Conservation (phyloP, 176 grass and related monocot genomes). For the Lolium rigidum region DNA sequence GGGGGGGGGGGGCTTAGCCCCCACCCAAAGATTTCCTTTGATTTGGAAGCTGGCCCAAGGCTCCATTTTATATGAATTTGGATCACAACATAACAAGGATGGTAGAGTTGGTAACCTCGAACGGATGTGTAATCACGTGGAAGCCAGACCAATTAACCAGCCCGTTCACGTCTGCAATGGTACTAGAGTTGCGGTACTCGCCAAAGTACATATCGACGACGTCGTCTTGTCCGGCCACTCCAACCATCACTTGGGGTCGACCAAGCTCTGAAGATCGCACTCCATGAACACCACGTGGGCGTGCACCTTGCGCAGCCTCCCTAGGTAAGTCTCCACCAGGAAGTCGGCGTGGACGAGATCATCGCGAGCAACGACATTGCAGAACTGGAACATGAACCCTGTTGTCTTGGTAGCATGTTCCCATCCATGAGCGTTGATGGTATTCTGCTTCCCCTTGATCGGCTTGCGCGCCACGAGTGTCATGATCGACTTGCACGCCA, state of each 20-base stretch:
- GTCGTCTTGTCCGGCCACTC: background rate
- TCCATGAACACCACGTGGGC: constrained; percentile 29
- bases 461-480: constrained; percentile 43
- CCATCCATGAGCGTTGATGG: constrained; percentile 45
- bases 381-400: constrained; percentile 50
- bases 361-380: constrained; percentile 25
- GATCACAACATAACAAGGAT: too few relatives aligned
- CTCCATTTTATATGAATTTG: too few relatives aligned
- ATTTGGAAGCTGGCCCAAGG: too few relatives aligned
- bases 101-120: too few relatives aligned
- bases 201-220: constrained; percentile 30
- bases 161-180: background rate
- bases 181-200: background rate
- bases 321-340: constrained; percentile 44
- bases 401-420: background rate
- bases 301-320: constrained; percentile 27
- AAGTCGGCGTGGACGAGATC: constrained; percentile 13
- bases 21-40: too few relatives aligned
- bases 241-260: constrained; percentile 36
- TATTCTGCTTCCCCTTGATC: constrained; percentile 39
- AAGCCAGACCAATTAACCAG: background rate
- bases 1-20: too few relatives aligned
- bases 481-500: too few relatives aligned
- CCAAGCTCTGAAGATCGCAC: background rate
- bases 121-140: background rate